phyloP scores from a whole-genome alignment of 1,284 basidiomycete species.

The Ceraceosorus guamensis region DNA sequence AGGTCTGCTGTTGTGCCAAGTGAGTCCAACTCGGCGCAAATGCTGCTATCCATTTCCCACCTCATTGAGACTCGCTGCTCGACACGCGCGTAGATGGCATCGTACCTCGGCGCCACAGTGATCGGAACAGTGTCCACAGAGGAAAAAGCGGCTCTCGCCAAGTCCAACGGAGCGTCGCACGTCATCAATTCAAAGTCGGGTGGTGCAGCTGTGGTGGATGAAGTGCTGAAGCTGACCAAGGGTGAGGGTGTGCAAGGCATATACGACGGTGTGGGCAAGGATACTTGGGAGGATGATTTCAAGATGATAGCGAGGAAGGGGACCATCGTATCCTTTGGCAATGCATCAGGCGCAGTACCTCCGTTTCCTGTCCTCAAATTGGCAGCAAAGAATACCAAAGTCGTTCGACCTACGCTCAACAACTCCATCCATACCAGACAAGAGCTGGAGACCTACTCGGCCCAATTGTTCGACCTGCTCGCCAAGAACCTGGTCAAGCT shows the following conservation, averaged over 20 bases:
- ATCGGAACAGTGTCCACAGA: slow-evolving; percentile 86
- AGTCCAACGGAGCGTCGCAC: slow-evolving; percentile 71
- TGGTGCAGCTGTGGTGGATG: slow-evolving; percentile 6
- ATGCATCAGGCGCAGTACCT: slow-evolving; percentile 67
- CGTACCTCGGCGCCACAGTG: slow-evolving; percentile 66
- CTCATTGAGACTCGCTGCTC: background rate
- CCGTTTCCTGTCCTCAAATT: slow-evolving; percentile 68
- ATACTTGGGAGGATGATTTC: slow-evolving; percentile 59
- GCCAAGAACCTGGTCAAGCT: slow-evolving; percentile 62
- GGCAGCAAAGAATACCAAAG: slow-evolving; percentile 73
- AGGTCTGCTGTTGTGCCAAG: slow-evolving; percentile 54
- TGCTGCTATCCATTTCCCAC: background rate
- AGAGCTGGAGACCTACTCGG: slow-evolving; percentile 63
- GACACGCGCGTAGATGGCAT: slow-evolving; percentile 37
- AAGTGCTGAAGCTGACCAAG: slow-evolving; percentile 60
- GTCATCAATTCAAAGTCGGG: slow-evolving; percentile 67
- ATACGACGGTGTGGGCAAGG: slow-evolving; percentile 82
- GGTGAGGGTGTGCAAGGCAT: slow-evolving; percentile 72
- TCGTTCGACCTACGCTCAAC: slow-evolving; percentile 49
- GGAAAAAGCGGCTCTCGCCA: slow-evolving; percentile 78
- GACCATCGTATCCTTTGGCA: slow-evolving; percentile 75
- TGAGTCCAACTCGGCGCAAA: slow-evolving; percentile 18
- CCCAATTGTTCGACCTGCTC: slow-evolving; percentile 63
- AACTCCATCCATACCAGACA: slow-evolving; percentile 58
- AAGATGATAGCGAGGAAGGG: slow-evolving; percentile 56